phyloP scores from a whole-genome alignment of 352 stramenopile species.

The Phytophthora citrophthora region DNA sequence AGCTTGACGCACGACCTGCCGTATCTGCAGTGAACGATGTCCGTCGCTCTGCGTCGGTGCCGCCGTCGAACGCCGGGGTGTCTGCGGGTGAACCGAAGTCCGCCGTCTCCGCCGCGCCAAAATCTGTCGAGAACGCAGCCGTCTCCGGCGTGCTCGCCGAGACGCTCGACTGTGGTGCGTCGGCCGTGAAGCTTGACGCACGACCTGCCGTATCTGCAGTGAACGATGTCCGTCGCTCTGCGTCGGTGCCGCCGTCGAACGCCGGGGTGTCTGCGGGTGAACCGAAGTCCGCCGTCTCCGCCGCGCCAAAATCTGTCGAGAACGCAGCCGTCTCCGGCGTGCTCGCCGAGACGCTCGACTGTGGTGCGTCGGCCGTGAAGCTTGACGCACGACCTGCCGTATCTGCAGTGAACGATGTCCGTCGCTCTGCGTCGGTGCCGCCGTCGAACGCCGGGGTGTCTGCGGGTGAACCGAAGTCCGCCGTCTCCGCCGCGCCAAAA shows the following conservation, averaged over 20 bases:
- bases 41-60: not conserved
- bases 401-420: not conserved
- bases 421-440: not conserved
- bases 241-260: not conserved
- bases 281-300: not conserved
- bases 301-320: not conserved
- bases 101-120: not conserved
- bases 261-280: not conserved
- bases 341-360: too few species aligned
- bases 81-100: not conserved
- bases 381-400: not conserved
- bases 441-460: not conserved
- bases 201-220: not conserved
- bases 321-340: not conserved
- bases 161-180: not conserved
- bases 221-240: not conserved
- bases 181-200: not conserved
- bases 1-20: not conserved
- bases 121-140: not conserved
- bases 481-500: not conserved
- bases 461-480: not conserved
- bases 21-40: not conserved
- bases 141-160: not conserved
- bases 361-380: not conserved
- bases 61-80: not conserved